Conservation (phyloP, 225 moss, liverwort and hornwort species). For the Anthoceros angustus region DNA sequence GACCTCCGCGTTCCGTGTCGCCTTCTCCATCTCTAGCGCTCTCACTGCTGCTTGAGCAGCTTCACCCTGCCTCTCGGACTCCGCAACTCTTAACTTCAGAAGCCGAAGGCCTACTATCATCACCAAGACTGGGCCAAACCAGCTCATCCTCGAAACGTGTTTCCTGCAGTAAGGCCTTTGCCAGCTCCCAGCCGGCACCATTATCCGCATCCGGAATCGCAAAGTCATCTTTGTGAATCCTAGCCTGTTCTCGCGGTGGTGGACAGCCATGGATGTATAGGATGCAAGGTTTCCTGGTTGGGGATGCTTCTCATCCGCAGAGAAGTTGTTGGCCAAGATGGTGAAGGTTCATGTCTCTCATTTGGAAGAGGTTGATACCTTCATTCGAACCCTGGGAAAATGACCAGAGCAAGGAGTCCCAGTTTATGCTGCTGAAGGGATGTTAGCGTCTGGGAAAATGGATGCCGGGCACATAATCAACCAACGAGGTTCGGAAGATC, state of each 20-base stretch:
- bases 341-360: no score
- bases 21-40: slow-evolving; percentile 18
- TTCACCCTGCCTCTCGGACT: slow-evolving; percentile 30
- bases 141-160: slow-evolving; percentile 46
- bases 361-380: no score
- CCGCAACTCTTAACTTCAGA: slow-evolving; percentile 43
- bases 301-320: no score
- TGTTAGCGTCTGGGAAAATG: neutral
- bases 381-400: no score
- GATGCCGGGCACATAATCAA: neutral
- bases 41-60: slow-evolving; percentile 20
- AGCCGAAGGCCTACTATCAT: slow-evolving; percentile 67
- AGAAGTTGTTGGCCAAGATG: no score
- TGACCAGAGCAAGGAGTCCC: neutral
- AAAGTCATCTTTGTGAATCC: slow-evolving; percentile 47
- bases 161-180: slow-evolving; percentile 69
- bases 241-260: slow-evolving; percentile 56
- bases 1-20: slow-evolving; percentile 20
- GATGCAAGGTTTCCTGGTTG: no score
- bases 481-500: neutral
- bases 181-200: slow-evolving; percentile 94
- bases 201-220: slow-evolving; percentile 74
- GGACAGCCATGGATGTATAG: no score
- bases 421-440: neutral
- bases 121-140: slow-evolving; percentile 82